Percentiles rank a stretch among this genome's conserved stretches.
Conservation (phyloP, 331 rosid genomes). For the Malus hybrid region DNA sequence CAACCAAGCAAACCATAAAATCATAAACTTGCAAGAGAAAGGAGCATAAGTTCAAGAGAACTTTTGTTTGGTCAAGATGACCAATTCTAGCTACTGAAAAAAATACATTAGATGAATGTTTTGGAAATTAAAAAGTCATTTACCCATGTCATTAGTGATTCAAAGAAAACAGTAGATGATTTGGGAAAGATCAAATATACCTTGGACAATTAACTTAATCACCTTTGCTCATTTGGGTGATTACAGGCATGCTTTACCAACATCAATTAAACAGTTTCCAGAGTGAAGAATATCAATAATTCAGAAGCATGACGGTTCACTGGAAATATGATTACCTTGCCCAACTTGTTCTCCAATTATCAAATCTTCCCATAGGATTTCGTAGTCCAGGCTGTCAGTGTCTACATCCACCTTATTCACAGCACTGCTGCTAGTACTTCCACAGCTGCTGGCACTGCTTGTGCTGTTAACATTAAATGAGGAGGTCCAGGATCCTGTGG, state of each 20-base stretch:
- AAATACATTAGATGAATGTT: not conserved
- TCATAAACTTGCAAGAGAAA: not conserved
- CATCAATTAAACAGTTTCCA: not conserved
- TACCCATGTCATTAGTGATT: not conserved
- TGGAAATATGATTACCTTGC: constrained; percentile 48
- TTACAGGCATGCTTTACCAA: not conserved
- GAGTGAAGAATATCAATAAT: not conserved
- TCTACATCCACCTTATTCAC: constrained; percentile 72
- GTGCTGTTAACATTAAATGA: constrained; percentile 84
- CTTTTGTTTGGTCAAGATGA: not conserved
- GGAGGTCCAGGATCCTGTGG: constrained; percentile 70
- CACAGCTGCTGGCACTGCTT: constrained; percentile 96
- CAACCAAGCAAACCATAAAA: not conserved
- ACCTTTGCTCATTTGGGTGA: not conserved
- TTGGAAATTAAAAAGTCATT: not conserved
- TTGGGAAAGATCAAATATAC: not conserved
- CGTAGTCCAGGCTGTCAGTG: constrained; percentile 84
- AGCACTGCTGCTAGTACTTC: constrained; percentile 78
- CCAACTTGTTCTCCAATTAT: constrained; percentile 93
- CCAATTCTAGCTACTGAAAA: not conserved
- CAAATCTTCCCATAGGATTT: constrained; percentile 96
- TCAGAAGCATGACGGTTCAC: constrained; percentile 7
- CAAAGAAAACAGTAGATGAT: not conserved
- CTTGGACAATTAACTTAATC: not conserved
- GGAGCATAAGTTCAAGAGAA: not conserved